These are phyloP conservation scores for Jaapia argillacea DNA, from an alignment of 768 basidiomycete genomes.

Conservation along the genomic window DNA sequence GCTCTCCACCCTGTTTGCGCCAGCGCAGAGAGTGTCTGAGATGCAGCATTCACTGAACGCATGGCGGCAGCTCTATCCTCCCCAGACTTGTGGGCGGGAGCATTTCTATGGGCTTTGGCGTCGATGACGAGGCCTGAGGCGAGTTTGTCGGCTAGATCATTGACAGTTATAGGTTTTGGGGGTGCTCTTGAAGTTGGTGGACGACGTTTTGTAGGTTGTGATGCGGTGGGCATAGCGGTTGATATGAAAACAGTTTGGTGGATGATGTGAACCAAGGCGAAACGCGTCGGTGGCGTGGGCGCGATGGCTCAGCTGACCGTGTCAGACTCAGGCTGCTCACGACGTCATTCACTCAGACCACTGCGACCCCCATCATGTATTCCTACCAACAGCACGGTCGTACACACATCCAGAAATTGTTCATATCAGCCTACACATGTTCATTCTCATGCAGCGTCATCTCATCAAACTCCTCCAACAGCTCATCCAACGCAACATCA, in stretches of 20 bases:
- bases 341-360: no score
- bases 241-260: no score
- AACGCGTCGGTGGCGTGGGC: no score
- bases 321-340: no score
- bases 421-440: constrained; percentile 6
- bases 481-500: constrained; percentile 72
- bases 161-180: constrained; percentile 7
- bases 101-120: constrained; percentile 10
- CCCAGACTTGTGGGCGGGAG: constrained; percentile 13
- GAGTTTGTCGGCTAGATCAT: constrained; percentile 15
- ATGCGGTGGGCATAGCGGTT: no score
- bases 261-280: no score
- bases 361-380: no score
- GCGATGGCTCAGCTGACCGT: no score
- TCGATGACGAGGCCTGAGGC: constrained; percentile 14
- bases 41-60: constrained; percentile 52
- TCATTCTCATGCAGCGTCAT: constrained; percentile 57
- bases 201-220: no score
- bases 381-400: no score
- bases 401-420: no score
- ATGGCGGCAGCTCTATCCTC: constrained; percentile 38
- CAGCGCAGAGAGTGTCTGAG: constrained; percentile 42
- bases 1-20: constrained; percentile 55
- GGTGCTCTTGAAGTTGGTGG: background rate
- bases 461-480: constrained; percentile 88